Percentiles rank a stretch among this genome's conserved stretches.
phyloP scores from a whole-genome alignment of 2,329 filamentous ascomycete species.

The Ascochyta clinopodiicola region DNA sequence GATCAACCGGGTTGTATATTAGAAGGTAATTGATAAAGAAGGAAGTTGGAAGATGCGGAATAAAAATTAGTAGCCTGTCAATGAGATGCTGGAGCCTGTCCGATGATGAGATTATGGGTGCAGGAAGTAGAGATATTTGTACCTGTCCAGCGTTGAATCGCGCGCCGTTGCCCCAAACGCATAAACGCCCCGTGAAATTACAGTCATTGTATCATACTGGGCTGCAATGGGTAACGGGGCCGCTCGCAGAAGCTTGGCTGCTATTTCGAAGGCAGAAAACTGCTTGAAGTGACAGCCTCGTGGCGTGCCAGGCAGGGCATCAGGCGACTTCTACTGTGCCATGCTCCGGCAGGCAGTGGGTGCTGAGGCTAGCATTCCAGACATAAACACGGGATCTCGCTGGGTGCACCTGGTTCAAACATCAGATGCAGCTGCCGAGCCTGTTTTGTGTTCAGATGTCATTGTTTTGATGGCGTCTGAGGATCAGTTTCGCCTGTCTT shows the following conservation, averaged over 20 bases:
- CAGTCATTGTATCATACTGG: conserved; percentile 7
- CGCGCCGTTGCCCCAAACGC: conserved; percentile 7
- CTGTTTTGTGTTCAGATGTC: conserved; percentile 36
- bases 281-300: conserved; percentile 25
- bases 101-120: conserved; percentile 25
- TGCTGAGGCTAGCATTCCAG: conserved; percentile 16
- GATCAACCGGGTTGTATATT: conserved; percentile 27
- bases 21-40: conserved; percentile 14
- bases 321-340: conserved; percentile 11
- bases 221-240: conserved; percentile 16
- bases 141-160: conserved; percentile 7
- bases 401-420: conserved; percentile 12
- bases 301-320: conserved; percentile 24
- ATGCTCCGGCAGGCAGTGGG: conserved; percentile 6
- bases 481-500: conserved; percentile 41
- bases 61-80: conserved; percentile 34
- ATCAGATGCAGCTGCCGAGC: conserved; percentile 4
- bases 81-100: conserved; percentile 39
- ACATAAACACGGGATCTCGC: conserved; percentile 17
- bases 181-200: conserved; percentile 11
- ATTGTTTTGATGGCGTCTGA: conserved; percentile 44
- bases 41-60: conserved; percentile 25
- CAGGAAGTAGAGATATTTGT: conserved; percentile 31
- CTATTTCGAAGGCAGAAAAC: conserved; percentile 19
- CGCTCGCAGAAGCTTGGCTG: conserved; percentile 26